phyloP scores from a whole-genome alignment of 208 protist species.

The Crithidia brevicula region DNA sequence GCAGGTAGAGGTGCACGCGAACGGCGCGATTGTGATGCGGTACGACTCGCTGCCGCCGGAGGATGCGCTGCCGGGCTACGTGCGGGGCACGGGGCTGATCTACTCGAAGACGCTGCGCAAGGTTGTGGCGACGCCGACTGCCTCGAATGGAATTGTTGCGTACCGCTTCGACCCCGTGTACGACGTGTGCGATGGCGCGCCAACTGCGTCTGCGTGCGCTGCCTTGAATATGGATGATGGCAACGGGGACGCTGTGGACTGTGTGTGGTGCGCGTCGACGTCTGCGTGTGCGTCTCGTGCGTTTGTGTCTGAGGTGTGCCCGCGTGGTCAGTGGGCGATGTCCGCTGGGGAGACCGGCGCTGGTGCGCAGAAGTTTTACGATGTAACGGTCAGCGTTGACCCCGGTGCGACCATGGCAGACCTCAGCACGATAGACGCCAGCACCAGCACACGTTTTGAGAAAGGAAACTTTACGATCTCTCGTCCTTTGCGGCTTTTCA shows the following conservation, averaged over 20 bases:
- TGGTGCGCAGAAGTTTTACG: constrained; percentile 21
- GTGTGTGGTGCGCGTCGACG: constrained; percentile 29
- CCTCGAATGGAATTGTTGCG: constrained; percentile 23
- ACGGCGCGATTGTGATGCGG: constrained; percentile 57
- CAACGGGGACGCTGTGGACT: constrained; percentile 1
- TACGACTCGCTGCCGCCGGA: constrained; percentile 38
- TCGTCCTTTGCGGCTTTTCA: not conserved
- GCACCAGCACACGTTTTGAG: too few relatives aligned
- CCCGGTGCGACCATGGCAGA: too few relatives aligned
- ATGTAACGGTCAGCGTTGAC: constrained; percentile 1
- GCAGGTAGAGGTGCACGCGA: constrained; percentile 46
- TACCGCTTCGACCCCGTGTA: constrained; percentile 28
- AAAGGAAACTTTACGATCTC: too few relatives aligned
- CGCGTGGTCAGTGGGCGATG: constrained; percentile 21
- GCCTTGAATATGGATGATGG: not conserved
- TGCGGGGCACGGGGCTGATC: constrained; percentile 20
- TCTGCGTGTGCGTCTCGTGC: constrained; percentile 10
- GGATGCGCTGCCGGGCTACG: not conserved
- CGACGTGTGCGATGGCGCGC: constrained; percentile 14
- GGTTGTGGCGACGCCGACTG: constrained; percentile 25
- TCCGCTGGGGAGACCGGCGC: not conserved
- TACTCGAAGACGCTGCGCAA: constrained; percentile 22
- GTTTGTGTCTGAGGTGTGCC: constrained; percentile 21
- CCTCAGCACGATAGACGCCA: too few relatives aligned
- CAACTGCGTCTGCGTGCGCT: constrained; percentile 3